These are phyloP conservation scores for Backusella parvicylindrica DNA, from an alignment of 192 early-diverging fungal species.

Conservation along the genomic window DNA sequence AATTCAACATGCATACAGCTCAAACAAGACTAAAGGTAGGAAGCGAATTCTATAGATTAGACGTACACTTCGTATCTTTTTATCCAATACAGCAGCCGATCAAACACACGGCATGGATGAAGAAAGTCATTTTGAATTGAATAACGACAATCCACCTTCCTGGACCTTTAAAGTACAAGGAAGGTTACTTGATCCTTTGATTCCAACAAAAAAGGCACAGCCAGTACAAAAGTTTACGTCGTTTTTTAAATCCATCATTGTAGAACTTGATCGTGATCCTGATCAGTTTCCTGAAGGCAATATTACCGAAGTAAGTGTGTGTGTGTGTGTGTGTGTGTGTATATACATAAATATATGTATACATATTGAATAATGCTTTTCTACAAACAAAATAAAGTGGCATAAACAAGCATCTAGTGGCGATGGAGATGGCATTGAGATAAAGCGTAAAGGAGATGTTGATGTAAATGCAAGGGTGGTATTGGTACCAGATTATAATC, in stretches of 20 bases:
- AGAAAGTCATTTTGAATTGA: conserved; percentile 43
- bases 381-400: conserved; percentile 34
- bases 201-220: conserved; percentile 57
- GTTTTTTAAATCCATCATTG: conserved; percentile 81
- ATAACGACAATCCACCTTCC: conserved; percentile 56
- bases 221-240: conserved; percentile 78
- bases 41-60: conserved; percentile 45
- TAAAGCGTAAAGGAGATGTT: conserved; percentile 86
- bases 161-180: conserved; percentile 95
- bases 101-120: conserved; percentile 53
- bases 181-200: conserved; percentile 69
- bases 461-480: conserved; percentile 81
- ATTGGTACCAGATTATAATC: conserved; percentile 73
- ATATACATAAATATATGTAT: too few species aligned
- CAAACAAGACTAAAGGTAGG: not conserved
- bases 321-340: too few species aligned
- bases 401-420: conserved; percentile 42
- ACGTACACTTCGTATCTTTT: conserved; percentile 84
- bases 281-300: conserved; percentile 77
- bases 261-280: conserved; percentile 80
- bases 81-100: conserved; percentile 85
- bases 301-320: conserved; percentile 44
- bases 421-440: conserved; percentile 86
- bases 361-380: too few species aligned
- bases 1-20: not conserved